phyloP scores from a whole-genome alignment of 257 asterid species.

The Euphrasia confusa region DNA sequence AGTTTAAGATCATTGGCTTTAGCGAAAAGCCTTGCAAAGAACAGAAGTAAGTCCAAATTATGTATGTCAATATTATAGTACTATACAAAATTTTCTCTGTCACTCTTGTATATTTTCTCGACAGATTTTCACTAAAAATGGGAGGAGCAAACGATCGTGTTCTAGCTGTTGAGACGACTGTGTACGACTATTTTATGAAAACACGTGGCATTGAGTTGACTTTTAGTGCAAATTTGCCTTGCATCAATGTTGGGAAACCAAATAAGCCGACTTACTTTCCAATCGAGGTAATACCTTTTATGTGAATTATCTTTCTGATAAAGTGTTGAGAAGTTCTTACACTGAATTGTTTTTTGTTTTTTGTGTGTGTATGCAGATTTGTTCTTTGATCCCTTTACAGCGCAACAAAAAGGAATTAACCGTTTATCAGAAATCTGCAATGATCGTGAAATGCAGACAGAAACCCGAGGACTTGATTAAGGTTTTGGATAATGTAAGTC shows the following conservation, averaged over 20 bases:
- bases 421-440: slow-evolving; percentile 32
- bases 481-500: slow-evolving; percentile 40
- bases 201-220: slow-evolving; percentile 33
- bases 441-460: slow-evolving; percentile 35
- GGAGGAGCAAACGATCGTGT: slow-evolving; percentile 18
- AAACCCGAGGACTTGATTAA: slow-evolving; percentile 42
- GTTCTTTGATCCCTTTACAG: slow-evolving; percentile 45
- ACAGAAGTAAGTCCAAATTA: slow-evolving; percentile 34
- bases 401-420: slow-evolving; percentile 34
- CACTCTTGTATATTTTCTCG: not conserved
- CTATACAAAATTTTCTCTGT: not conserved
- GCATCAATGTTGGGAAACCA: slow-evolving; percentile 46
- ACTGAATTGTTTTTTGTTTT: not conserved
- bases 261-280: slow-evolving; percentile 35
- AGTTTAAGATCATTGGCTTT: slow-evolving; percentile 43
- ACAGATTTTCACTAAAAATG: slow-evolving; percentile 30
- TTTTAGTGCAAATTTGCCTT: slow-evolving; percentile 46
- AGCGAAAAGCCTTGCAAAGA: slow-evolving; percentile 43
- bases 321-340: not conserved
- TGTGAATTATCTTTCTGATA: not conserved
- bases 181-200: slow-evolving; percentile 45
- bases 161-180: slow-evolving; percentile 32
- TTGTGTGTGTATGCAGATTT: slow-evolving; percentile 31
- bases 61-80: too few species aligned
- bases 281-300: slow-evolving; percentile 33